Conservation (phyloP, 176 grass and related monocot genomes). For the Microstegium vimineum region DNA sequence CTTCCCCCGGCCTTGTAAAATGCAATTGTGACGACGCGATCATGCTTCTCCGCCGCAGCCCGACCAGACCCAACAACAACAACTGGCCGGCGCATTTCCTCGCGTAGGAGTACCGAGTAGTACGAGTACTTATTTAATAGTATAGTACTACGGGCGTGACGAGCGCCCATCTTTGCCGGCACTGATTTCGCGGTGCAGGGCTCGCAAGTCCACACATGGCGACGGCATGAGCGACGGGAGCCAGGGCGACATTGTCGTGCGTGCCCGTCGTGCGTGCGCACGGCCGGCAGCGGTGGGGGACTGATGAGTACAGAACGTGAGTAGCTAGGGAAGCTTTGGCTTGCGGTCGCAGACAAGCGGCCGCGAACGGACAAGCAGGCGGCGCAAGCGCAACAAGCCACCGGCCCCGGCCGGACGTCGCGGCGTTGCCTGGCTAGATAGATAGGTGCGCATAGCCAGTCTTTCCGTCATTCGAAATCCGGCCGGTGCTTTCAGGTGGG, state of each 20-base stretch:
- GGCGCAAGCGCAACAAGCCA: neutral
- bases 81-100: no score
- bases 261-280: neutral
- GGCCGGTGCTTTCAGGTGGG: neutral
- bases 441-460: neutral
- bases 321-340: neutral
- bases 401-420: neutral
- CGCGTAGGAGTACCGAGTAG: no score
- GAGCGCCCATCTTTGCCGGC: neutral
- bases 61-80: no score
- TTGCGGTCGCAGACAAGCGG: neutral
- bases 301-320: no score
- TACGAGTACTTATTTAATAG: no score
- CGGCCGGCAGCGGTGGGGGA: neutral
- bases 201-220: slow-evolving; percentile 18
- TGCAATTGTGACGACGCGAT: no score
- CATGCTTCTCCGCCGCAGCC: no score
- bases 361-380: neutral
- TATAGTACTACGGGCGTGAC: neutral
- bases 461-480: neutral
- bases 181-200: neutral
- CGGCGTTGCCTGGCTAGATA: slow-evolving; percentile 25
- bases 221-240: neutral
- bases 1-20: no score
- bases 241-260: neutral